Conservation (phyloP, 2,329 filamentous ascomycete species). For the Fusarium azukiicola region DNA sequence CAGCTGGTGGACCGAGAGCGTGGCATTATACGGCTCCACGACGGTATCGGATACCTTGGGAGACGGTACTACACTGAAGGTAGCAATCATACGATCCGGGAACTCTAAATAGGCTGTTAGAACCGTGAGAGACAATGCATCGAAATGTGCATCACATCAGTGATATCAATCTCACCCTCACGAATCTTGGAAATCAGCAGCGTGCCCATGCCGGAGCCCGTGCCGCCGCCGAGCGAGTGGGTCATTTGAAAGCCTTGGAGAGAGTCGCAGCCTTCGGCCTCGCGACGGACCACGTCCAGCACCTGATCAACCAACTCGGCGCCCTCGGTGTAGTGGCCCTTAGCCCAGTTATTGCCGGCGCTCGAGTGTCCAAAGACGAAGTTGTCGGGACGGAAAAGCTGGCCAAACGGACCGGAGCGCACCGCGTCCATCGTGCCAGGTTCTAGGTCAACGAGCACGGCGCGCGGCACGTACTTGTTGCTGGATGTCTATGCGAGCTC, state of each 20-base stretch:
- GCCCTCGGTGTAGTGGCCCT: constrained; percentile 91
- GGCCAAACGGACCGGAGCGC: constrained; percentile 97
- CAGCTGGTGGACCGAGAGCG: constrained; percentile 98
- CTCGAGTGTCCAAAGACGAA: constrained; percentile 99
- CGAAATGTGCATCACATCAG: not conserved
- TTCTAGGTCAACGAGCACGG: constrained; percentile 99
- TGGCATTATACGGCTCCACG: constrained; percentile 99
- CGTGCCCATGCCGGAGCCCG: constrained; percentile 99
- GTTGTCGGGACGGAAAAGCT: constrained; percentile 99
- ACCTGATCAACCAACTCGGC: constrained; percentile 99
- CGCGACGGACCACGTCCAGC: constrained; percentile 97
- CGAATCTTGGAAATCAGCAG: constrained; percentile 99
- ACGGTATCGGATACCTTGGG: constrained; percentile 99
- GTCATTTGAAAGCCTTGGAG: constrained; percentile 99
- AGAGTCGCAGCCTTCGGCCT: constrained; percentile 99
- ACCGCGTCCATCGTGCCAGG: constrained; percentile 99
- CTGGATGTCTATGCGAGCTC: constrained; percentile 84
- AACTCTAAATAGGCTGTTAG: constrained; percentile 81
- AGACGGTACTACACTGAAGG: constrained; percentile 98
- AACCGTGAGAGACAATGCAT: not conserved
- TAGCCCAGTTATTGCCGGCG: constrained; percentile 89
- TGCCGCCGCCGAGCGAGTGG: constrained; percentile 71
- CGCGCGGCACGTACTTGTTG: constrained; percentile 73
- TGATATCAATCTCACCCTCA: constrained; percentile 68
- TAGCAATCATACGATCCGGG: constrained; percentile 99